Conservation (phyloP, 164 flowering plant genomes). For the Cinnamomum micranthum region DNA sequence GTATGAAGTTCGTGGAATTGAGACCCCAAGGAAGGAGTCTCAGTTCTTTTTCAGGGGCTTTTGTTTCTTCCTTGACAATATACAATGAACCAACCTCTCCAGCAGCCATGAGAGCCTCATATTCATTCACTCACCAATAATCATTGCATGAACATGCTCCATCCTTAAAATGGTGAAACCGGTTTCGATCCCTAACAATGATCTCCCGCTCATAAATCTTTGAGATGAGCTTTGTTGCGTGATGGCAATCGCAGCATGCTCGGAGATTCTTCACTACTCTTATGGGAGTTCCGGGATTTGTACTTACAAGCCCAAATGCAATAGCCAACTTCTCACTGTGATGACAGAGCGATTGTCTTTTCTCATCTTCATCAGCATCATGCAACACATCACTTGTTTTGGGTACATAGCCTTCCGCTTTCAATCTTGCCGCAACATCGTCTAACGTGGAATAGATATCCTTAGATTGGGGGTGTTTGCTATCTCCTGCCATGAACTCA, state of each 20-base stretch:
- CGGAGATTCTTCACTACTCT: conserved; percentile 11
- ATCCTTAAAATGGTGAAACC: conserved; percentile 14
- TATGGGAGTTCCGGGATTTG: conserved; percentile 3
- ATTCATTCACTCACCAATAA: conserved; percentile 11
- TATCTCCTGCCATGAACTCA: conserved; percentile 13
- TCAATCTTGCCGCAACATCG: not conserved
- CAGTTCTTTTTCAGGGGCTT: too few relatives aligned
- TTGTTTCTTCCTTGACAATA: not conserved
- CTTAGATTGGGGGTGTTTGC: conserved; percentile 2
- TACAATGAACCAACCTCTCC: not conserved
- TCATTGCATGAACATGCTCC: conserved; percentile 12
- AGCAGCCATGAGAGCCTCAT: not conserved
- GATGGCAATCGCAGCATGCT: conserved; percentile 8
- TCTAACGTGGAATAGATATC: conserved; percentile 7
- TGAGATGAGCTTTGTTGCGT: conserved; percentile 8
- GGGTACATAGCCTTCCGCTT: conserved; percentile 7
- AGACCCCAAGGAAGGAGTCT: too few relatives aligned
- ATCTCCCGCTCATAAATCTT: conserved; percentile 1
- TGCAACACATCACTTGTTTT: conserved; percentile 4
- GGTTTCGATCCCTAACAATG: conserved; percentile 9
- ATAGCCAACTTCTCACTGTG: conserved; percentile 14
- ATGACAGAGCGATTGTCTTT: conserved; percentile 4
- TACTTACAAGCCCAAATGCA: conserved; percentile 9
- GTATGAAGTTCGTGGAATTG: too few relatives aligned
- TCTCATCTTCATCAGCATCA: conserved; percentile 12